Conservation (phyloP, 2,329 filamentous ascomycete genomes). For the Claviceps arundinis region DNA sequence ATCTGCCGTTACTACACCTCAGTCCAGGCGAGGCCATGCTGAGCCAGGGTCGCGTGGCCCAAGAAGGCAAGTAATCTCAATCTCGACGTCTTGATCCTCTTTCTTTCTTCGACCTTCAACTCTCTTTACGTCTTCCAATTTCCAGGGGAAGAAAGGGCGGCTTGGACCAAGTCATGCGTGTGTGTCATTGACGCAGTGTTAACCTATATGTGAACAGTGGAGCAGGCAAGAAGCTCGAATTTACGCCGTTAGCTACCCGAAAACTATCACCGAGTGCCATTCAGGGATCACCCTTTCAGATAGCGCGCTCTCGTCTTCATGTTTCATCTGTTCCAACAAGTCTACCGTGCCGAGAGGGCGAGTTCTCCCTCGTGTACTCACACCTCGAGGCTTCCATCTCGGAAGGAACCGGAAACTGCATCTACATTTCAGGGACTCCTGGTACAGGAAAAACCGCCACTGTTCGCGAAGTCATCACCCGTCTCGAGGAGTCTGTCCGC, state of each 20-base stretch:
- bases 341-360: slow-evolving; percentile 80
- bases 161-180: neutral
- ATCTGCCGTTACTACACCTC: slow-evolving; percentile 17
- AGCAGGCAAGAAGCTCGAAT: slow-evolving; percentile 63
- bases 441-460: slow-evolving; percentile 97
- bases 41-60: slow-evolving; percentile 19
- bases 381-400: slow-evolving; percentile 90
- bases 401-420: slow-evolving; percentile 86
- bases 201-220: slow-evolving; percentile 33
- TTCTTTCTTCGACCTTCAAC: neutral
- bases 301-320: slow-evolving; percentile 78
- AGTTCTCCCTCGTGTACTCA: slow-evolving; percentile 85
- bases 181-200: slow-evolving; percentile 16
- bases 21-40: slow-evolving; percentile 16
- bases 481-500: slow-evolving; percentile 74
- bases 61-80: slow-evolving; percentile 14
- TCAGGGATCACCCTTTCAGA: slow-evolving; percentile 77
- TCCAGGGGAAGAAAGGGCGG: neutral
- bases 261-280: slow-evolving; percentile 63
- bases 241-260: slow-evolving; percentile 86
- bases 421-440: slow-evolving; percentile 98
- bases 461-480: slow-evolving; percentile 83
- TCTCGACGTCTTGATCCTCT: neutral
- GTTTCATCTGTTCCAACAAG: slow-evolving; percentile 85
- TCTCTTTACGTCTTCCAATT: too few species aligned